phyloP scores from a whole-genome alignment of 441 rosid genomes.

The Pelargonium fulgidum region DNA sequence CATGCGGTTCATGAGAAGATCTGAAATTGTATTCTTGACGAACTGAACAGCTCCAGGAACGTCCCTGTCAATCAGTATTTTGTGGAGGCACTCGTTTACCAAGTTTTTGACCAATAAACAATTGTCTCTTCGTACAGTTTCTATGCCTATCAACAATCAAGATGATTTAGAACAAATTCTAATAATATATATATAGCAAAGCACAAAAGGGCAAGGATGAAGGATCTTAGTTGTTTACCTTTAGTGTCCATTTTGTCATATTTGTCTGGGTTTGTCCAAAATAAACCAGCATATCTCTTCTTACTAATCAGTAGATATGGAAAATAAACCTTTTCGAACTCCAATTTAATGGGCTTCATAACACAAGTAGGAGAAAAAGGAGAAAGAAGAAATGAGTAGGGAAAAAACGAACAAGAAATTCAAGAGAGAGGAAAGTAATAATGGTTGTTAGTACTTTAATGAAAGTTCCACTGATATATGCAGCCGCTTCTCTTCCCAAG shows the following conservation, averaged over 20 bases:
- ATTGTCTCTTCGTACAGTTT: constrained; percentile 97
- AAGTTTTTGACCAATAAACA: constrained; percentile 93
- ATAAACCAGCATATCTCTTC: constrained; percentile 98
- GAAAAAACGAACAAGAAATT: not conserved
- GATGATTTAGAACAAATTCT: constrained; percentile 21
- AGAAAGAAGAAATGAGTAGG: constrained; percentile 4
- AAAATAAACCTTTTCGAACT: constrained; percentile 95
- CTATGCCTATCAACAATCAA: constrained; percentile 56
- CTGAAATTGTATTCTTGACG: constrained; percentile 86
- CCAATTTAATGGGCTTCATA: constrained; percentile 88
- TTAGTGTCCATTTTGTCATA: constrained; percentile 97
- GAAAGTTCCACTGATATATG: constrained; percentile 75
- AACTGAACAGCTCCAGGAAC: constrained; percentile 79
- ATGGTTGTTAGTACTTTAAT: constrained; percentile 39
- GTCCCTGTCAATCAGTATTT: constrained; percentile 80
- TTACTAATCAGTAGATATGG: constrained; percentile 93
- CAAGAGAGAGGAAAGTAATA: not conserved
- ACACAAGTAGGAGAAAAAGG: constrained; percentile 19
- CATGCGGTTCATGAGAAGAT: constrained; percentile 96
- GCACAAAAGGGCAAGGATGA: constrained; percentile 8
- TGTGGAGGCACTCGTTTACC: constrained; percentile 87
- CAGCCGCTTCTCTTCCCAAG: constrained; percentile 96
- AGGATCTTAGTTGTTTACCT: constrained; percentile 43
- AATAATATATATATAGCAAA: constrained; percentile 10
- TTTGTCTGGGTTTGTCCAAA: constrained; percentile 75